phyloP scores from a whole-genome alignment of 1,284 basidiomycete genomes.

The Ganoderma lingzhi region DNA sequence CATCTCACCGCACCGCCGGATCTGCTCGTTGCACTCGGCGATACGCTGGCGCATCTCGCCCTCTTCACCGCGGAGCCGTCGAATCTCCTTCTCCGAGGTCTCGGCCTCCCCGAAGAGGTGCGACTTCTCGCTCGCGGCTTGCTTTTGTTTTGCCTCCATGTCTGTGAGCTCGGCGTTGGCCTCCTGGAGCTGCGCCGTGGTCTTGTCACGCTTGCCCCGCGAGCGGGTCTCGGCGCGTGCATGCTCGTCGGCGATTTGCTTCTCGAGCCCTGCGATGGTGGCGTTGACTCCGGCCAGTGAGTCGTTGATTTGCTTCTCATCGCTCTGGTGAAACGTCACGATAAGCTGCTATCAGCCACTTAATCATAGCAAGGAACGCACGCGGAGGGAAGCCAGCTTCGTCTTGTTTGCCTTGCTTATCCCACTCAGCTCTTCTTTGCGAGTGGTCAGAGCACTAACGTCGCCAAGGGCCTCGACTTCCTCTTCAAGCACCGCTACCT shows the following conservation, averaged over 20 bases:
- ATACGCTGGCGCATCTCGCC: slow-evolving; percentile 49
- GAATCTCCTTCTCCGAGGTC: slow-evolving; percentile 44
- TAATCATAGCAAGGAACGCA: slow-evolving; percentile 33
- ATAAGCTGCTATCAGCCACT: not conserved
- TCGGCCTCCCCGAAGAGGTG: slow-evolving; percentile 43
- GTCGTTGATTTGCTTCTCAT: slow-evolving; percentile 50
- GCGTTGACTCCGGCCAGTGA: slow-evolving; percentile 49
- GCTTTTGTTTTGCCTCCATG: slow-evolving; percentile 40
- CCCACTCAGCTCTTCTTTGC: slow-evolving; percentile 52
- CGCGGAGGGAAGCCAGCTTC: slow-evolving; percentile 55
- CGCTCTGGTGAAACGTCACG: slow-evolving; percentile 12
- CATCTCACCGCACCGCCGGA: slow-evolving; percentile 53
- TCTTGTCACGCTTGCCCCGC: slow-evolving; percentile 68
- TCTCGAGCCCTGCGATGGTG: slow-evolving; percentile 57
- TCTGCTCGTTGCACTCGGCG: slow-evolving; percentile 52
- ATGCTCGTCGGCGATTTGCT: slow-evolving; percentile 64
- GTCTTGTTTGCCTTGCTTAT: slow-evolving; percentile 56
- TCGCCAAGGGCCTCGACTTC: slow-evolving; percentile 59
- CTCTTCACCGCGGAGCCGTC: slow-evolving; percentile 44
- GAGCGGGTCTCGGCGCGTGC: slow-evolving; percentile 62
- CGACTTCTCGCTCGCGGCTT: slow-evolving; percentile 47
- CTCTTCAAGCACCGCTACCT: slow-evolving; percentile 57
- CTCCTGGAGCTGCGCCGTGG: slow-evolving; percentile 55
- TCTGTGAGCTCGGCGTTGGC: slow-evolving; percentile 43
- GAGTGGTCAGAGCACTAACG: slow-evolving; percentile 57